phyloP scores from a whole-genome alignment of 768 basidiomycete genomes.

The Phlebiopsis flavidoalba region DNA sequence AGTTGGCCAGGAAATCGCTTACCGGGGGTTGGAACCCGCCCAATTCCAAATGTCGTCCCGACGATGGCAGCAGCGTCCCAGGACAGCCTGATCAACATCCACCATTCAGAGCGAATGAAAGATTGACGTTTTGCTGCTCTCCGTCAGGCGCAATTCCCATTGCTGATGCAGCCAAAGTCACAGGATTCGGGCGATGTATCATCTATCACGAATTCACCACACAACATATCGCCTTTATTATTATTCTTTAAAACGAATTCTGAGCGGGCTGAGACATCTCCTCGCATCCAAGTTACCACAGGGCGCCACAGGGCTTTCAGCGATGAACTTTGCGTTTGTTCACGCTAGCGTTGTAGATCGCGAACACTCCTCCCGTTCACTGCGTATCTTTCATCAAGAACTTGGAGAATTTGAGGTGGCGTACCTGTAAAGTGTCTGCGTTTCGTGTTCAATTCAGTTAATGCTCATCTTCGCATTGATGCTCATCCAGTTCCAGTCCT shows the following conservation, averaged over 20 bases:
- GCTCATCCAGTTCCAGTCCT: too few relatives aligned
- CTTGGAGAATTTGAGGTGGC: too few relatives aligned
- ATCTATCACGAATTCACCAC: not conserved
- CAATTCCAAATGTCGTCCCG: not conserved
- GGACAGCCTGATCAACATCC: not conserved
- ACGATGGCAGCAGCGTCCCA: not conserved
- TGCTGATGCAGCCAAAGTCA: not conserved
- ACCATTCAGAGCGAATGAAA: not conserved
- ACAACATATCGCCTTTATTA: not conserved
- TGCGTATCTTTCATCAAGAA: too few relatives aligned
- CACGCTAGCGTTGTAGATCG: too few relatives aligned
- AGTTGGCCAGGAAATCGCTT: not conserved
- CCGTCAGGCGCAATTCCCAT: not conserved
- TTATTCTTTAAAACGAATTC: not conserved
- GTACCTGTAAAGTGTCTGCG: too few relatives aligned
- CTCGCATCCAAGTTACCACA: too few relatives aligned
- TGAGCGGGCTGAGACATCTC: too few relatives aligned
- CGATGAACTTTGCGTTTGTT: too few relatives aligned
- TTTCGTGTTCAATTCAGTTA: too few relatives aligned
- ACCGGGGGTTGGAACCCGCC: conserved; percentile 10
- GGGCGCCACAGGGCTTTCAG: too few relatives aligned
- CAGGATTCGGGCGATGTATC: not conserved
- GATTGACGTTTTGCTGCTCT: not conserved
- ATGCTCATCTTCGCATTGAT: too few relatives aligned
- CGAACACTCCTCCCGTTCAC: too few relatives aligned